A percentile compares a stretch with the other conserved stretches of the same genome.
These are phyloP conservation scores for Cryptococcus sp. DNA, from an alignment of 1,284 basidiomycete genomes.

Conservation along the genomic window DNA sequence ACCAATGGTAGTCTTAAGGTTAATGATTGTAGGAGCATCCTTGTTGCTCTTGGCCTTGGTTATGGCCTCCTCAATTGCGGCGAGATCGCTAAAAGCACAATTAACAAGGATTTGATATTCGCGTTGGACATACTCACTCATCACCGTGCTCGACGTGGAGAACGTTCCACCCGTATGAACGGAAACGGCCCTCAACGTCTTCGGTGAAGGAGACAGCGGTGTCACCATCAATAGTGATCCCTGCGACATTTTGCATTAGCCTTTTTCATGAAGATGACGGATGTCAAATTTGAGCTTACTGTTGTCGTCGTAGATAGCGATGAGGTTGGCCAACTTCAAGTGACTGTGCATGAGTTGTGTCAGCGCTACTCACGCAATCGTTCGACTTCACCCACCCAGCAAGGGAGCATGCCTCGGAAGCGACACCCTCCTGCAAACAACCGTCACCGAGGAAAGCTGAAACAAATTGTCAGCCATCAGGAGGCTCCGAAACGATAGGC, in stretches of 20 bases:
- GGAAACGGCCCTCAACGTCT: conserved; percentile 83
- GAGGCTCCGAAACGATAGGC: too few relatives aligned
- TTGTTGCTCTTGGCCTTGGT: conserved; percentile 72
- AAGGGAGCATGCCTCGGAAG: conserved; percentile 84
- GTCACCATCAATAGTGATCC: conserved; percentile 94
- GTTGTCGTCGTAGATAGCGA: conserved; percentile 89
- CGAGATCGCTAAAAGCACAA: conserved; percentile 64
- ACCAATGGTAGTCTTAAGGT: conserved; percentile 86
- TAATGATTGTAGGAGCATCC: conserved; percentile 83
- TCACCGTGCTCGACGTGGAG: conserved; percentile 81
- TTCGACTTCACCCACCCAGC: conserved; percentile 59
- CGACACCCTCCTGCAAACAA: conserved; percentile 94
- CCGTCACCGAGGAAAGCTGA: conserved; percentile 88
- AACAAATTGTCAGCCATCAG: conserved; percentile 17
- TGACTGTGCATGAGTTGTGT: conserved; percentile 58
- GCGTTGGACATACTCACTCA: conserved; percentile 57
- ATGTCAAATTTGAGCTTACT: conserved; percentile 55
- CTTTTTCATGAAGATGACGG: background rate
- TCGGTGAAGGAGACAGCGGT: conserved; percentile 92
- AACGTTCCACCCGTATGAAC: conserved; percentile 92
- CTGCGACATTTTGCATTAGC: conserved; percentile 54
- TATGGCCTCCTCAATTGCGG: conserved; percentile 77
- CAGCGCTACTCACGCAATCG: background rate
- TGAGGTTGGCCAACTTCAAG: conserved; percentile 87
- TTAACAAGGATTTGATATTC: background rate